Conservation (phyloP, 176 grass and related monocot species). For the Eragrostis nindensis region DNA sequence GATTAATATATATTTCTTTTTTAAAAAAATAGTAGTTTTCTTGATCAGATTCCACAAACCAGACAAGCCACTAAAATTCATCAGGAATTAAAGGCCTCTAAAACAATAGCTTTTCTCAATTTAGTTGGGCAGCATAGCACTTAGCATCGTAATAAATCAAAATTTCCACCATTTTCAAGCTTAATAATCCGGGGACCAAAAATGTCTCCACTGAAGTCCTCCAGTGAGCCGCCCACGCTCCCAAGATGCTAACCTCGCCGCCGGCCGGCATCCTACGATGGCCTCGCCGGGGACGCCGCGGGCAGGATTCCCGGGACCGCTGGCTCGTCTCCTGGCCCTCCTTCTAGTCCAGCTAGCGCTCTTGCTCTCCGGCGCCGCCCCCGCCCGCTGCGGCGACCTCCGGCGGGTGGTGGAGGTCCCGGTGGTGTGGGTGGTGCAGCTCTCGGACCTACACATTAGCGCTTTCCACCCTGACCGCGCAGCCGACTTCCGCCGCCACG, state of each 20-base stretch:
- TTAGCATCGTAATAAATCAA: too few species aligned
- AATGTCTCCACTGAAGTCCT: too few species aligned
- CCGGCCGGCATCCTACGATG: neutral
- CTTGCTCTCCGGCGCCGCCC: neutral
- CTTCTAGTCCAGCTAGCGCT: neutral
- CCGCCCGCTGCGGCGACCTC: neutral
- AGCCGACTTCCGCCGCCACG: constrained; percentile 60
- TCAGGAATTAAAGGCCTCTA: too few species aligned
- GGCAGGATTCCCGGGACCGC: neutral
- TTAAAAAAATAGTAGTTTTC: too few species aligned
- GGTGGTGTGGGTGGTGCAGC: constrained; percentile 72
- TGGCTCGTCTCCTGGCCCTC: neutral
- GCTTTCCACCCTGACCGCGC: constrained; percentile 67
- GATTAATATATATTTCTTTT: too few species aligned
- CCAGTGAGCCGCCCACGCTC: neutral
- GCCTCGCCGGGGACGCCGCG: neutral
- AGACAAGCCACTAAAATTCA: too few species aligned
- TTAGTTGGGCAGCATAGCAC: too few species aligned
- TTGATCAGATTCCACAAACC: too few species aligned
- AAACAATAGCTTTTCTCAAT: too few species aligned
- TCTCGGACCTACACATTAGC: constrained; percentile 77
- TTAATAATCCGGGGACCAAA: too few species aligned
- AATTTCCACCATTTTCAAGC: too few species aligned
- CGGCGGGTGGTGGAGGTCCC: constrained; percentile 53
- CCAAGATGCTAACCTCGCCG: neutral